Evolutionary conservation across 495 filamentous ascomycete genomes (phyloP).

Genomic region (Lophium mytilinum): DNA sequence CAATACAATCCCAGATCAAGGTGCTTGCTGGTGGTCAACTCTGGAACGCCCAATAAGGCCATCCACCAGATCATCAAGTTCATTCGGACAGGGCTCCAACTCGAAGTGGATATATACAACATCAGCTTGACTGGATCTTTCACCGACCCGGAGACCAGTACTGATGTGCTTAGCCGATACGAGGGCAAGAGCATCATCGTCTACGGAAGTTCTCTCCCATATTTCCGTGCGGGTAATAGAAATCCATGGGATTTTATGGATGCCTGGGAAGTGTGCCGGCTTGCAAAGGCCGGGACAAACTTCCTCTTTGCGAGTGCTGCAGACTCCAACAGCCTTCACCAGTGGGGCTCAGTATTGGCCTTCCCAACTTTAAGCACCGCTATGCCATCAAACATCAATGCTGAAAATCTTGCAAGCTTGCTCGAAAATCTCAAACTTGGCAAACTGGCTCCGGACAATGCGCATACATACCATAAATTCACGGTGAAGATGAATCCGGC

Average conservation of each 20-base stretch:
- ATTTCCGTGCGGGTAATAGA: slow-evolving; percentile 4
- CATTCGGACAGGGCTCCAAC: slow-evolving; percentile 5
- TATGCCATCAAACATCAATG: neutral
- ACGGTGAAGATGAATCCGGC: neutral
- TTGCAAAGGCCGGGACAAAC: slow-evolving; percentile 9
- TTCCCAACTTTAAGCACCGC: slow-evolving; percentile 1
- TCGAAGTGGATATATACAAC: slow-evolving; percentile 9
- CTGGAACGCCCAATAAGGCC: slow-evolving; percentile 12
- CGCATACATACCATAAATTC: neutral
- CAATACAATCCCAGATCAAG: neutral
- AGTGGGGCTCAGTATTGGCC: slow-evolving; percentile 1
- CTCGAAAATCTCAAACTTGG: neutral
- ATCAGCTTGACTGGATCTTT: slow-evolving; percentile 8
- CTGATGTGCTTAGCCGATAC: slow-evolving; percentile 8
- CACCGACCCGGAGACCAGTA: slow-evolving; percentile 1
- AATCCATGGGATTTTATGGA: slow-evolving; percentile 14
- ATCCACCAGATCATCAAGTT: slow-evolving; percentile 19
- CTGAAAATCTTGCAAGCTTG: neutral
- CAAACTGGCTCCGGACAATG: neutral
- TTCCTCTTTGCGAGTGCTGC: slow-evolving; percentile 3
- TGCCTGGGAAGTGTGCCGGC: slow-evolving; percentile 6
- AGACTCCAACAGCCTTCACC: neutral
- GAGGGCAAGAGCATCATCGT: slow-evolving; percentile 17
- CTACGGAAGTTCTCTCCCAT: slow-evolving; percentile 6
- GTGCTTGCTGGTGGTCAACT: slow-evolving; percentile 17